A percentile compares a stretch with the other conserved stretches of the same genome.
phyloP scores from a whole-genome alignment of 2,329 filamentous ascomycete genomes.

The Sporothrix brunneoviolacea region DNA sequence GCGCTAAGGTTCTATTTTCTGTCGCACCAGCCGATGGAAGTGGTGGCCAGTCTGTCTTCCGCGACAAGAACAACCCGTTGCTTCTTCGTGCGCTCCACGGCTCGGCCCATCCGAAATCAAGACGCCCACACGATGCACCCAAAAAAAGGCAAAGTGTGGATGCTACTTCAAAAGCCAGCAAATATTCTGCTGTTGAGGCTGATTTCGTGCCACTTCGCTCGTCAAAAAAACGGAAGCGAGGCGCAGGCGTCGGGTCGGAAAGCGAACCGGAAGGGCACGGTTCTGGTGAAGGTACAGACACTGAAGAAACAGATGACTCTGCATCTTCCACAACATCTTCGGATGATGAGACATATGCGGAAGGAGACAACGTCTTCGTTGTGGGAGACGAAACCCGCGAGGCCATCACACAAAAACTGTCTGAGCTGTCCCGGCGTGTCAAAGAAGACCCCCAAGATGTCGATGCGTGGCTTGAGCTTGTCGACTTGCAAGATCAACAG shows the following conservation, averaged over 20 bases:
- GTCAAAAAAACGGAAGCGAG: conserved; percentile 37
- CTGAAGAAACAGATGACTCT: conserved; percentile 23
- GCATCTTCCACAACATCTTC: not conserved
- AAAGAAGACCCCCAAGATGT: conserved; percentile 61
- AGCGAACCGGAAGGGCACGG: conserved; percentile 38
- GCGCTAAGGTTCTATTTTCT: conserved; percentile 51
- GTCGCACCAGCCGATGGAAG: conserved; percentile 41
- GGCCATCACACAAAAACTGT: conserved; percentile 10
- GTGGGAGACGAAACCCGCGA: conserved; percentile 14
- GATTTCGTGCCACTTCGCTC: conserved; percentile 44
- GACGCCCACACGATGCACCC: conserved; percentile 30
- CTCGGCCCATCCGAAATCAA: conserved; percentile 26
- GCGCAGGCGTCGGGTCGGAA: conserved; percentile 42
- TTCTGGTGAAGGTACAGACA: conserved; percentile 13
- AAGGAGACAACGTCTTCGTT: conserved; percentile 22
- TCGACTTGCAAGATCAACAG: conserved; percentile 67
- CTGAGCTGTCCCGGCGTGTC: conserved; percentile 54
- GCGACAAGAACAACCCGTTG: conserved; percentile 28
- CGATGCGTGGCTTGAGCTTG: conserved; percentile 69
- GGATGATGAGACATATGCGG: conserved; percentile 23
- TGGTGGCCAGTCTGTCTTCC: too few relatives aligned
- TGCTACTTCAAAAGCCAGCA: too few relatives aligned
- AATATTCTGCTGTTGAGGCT: conserved; percentile 20
- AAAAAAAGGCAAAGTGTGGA: conserved; percentile 17
- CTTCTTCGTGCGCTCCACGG: conserved; percentile 30